Percentiles rank a stretch among this genome's conserved stretches.
phyloP scores from a whole-genome alignment of 441 rosid genomes.

The Mallotus japonicus region DNA sequence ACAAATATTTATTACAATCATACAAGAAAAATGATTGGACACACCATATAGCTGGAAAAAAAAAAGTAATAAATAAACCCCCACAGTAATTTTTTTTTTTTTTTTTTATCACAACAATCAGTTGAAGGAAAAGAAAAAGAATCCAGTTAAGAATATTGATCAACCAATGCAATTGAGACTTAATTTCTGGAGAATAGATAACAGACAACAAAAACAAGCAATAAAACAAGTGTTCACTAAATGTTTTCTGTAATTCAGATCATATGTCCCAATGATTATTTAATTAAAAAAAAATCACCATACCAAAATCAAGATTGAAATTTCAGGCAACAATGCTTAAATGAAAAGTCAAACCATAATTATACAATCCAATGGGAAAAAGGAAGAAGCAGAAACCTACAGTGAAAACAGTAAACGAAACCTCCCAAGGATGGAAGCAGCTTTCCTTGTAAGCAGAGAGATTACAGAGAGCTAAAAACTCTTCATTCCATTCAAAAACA shows the following conservation, averaged over 20 bases:
- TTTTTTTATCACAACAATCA: too few species aligned
- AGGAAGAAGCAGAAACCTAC: constrained; percentile 31
- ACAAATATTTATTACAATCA: neutral
- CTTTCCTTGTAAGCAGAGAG: constrained; percentile 46
- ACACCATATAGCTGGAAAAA: too few species aligned
- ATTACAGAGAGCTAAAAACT: constrained; percentile 45
- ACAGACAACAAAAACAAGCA: neutral
- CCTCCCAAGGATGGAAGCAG: constrained; percentile 49
- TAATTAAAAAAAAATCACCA: neutral
- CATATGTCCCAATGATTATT: neutral
- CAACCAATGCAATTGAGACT: neutral
- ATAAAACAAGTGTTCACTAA: neutral
- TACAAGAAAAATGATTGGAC: neutral
- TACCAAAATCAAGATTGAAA: neutral
- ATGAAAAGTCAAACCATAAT: neutral
- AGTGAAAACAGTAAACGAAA: constrained; percentile 46
- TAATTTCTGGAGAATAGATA: neutral
- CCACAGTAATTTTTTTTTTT: too few species aligned
- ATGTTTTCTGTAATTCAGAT: neutral
- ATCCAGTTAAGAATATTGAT: neutral
- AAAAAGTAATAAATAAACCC: neutral
- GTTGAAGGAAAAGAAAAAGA: too few species aligned
- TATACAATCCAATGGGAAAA: too few species aligned
- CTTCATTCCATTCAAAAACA: constrained; percentile 57
- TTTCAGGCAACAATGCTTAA: neutral